These are phyloP conservation scores for Peniophora sp. DNA, from an alignment of 1,284 basidiomycete genomes.

Conservation along the genomic window DNA sequence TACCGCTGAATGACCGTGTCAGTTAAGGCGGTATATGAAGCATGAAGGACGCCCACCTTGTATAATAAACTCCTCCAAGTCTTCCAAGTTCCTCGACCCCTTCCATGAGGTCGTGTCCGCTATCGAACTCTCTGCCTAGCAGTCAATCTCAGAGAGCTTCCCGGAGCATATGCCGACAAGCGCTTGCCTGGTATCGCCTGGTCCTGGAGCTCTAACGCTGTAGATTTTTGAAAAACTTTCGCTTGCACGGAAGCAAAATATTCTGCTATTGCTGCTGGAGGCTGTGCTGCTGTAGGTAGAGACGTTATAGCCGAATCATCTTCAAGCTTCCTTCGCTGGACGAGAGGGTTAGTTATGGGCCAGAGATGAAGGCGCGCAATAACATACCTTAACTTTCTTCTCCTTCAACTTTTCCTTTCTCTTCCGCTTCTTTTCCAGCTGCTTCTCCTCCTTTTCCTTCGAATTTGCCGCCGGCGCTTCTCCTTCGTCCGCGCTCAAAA, in stretches of 20 bases:
- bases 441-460: constrained; percentile 14
- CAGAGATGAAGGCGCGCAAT: constrained; percentile 7
- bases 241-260: constrained; percentile 58
- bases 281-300: constrained; percentile 32
- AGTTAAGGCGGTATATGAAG: constrained; percentile 1
- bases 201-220: constrained; percentile 66
- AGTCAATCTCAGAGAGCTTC: constrained; percentile 36
- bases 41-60: constrained; percentile 37
- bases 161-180: constrained; percentile 3
- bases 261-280: constrained; percentile 45
- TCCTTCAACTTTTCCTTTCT: constrained; percentile 65
- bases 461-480: constrained; percentile 19
- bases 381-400: constrained; percentile 50
- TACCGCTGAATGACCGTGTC: constrained; percentile 35
- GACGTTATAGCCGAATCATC: constrained; percentile 38
- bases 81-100: constrained; percentile 59
- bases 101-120: constrained; percentile 68
- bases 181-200: constrained; percentile 61
- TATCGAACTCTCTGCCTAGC: constrained; percentile 58
- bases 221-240: constrained; percentile 56
- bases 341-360: constrained; percentile 6
- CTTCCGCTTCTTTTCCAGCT: constrained; percentile 56
- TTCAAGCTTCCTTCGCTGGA: constrained; percentile 56
- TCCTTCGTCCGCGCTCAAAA: constrained; percentile 39
- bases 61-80: constrained; percentile 63